These are phyloP conservation scores for Hypoxylon sp. DNA, from an alignment of 2,329 filamentous ascomycete species.

Conservation along the genomic window DNA sequence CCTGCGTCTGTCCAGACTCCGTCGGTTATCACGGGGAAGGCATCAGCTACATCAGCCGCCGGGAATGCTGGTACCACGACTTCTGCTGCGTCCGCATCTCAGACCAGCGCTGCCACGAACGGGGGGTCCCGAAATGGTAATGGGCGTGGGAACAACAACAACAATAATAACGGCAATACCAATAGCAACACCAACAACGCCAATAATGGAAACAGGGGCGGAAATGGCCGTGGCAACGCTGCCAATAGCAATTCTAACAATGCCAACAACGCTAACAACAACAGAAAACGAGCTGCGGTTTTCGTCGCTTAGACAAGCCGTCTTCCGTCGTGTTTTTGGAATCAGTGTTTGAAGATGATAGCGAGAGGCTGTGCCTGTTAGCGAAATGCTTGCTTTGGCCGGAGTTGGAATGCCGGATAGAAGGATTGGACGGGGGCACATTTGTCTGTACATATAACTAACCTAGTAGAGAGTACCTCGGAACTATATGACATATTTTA, in stretches of 20 bases:
- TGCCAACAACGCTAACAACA: slow-evolving; percentile 31
- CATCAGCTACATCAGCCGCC: slow-evolving; percentile 21
- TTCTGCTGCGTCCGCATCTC: slow-evolving; percentile 32
- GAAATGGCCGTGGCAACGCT: slow-evolving; percentile 22
- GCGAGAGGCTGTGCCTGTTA: slow-evolving; percentile 32
- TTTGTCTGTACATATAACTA: slow-evolving; percentile 41
- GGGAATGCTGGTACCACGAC: slow-evolving; percentile 4
- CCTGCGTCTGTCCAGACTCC: slow-evolving; percentile 57
- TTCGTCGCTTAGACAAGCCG: slow-evolving; percentile 35
- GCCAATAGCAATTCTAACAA: slow-evolving; percentile 33
- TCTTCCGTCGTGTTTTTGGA: not conserved
- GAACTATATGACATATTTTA: slow-evolving; percentile 2
- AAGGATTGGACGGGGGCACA: slow-evolving; percentile 36
- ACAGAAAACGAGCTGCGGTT: slow-evolving; percentile 37
- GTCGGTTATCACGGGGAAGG: slow-evolving; percentile 42
- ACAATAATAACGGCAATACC: slow-evolving; percentile 25
- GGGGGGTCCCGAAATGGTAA: slow-evolving; percentile 30
- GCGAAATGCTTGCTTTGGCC: slow-evolving; percentile 21
- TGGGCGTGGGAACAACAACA: slow-evolving; percentile 26
- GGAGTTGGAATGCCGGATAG: slow-evolving; percentile 39
- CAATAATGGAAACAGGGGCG: slow-evolving; percentile 5
- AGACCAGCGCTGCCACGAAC: slow-evolving; percentile 31
- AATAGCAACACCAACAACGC: slow-evolving; percentile 9
- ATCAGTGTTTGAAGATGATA: not conserved
- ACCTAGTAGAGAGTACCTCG: slow-evolving; percentile 29